These are phyloP conservation scores for Alternaria sp. DNA, from an alignment of 2,329 filamentous ascomycete genomes.

Conservation along the genomic window DNA sequence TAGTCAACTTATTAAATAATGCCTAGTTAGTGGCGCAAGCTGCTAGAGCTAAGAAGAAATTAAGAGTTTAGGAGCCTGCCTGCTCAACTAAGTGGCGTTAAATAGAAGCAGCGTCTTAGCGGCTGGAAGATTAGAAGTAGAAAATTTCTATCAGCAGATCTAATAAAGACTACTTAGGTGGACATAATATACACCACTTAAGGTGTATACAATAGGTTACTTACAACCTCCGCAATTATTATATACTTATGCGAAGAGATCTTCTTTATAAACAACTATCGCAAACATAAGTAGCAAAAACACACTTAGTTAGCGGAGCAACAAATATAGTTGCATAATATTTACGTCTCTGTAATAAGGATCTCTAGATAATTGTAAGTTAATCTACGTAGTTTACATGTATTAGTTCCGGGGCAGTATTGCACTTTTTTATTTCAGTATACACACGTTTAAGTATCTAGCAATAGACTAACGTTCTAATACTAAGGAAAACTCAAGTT, in stretches of 20 bases:
- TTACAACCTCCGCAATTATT: too few species aligned
- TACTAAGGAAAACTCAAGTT: background rate
- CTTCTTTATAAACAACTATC: too few species aligned
- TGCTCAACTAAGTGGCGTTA: background rate
- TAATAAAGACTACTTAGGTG: background rate
- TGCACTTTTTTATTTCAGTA: background rate
- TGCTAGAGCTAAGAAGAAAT: background rate
- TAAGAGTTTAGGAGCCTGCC: background rate
- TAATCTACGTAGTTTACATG: too few species aligned
- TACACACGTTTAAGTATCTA: background rate
- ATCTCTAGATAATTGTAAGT: too few species aligned
- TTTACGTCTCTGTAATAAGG: too few species aligned
- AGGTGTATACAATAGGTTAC: too few species aligned
- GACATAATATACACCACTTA: too few species aligned
- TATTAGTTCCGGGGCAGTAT: too few species aligned
- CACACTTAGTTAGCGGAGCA: too few species aligned
- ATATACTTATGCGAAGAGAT: too few species aligned
- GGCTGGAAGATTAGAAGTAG: background rate
- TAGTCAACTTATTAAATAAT: background rate
- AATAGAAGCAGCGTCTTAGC: background rate
- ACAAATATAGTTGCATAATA: too few species aligned
- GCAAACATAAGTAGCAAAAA: too few species aligned
- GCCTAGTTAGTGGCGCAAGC: background rate
- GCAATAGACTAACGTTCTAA: slow-evolving; percentile 1
- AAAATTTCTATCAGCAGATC: background rate